These are phyloP conservation scores for Epichloe gansuensis DNA, from an alignment of 2,329 filamentous ascomycete genomes.

Conservation along the genomic window DNA sequence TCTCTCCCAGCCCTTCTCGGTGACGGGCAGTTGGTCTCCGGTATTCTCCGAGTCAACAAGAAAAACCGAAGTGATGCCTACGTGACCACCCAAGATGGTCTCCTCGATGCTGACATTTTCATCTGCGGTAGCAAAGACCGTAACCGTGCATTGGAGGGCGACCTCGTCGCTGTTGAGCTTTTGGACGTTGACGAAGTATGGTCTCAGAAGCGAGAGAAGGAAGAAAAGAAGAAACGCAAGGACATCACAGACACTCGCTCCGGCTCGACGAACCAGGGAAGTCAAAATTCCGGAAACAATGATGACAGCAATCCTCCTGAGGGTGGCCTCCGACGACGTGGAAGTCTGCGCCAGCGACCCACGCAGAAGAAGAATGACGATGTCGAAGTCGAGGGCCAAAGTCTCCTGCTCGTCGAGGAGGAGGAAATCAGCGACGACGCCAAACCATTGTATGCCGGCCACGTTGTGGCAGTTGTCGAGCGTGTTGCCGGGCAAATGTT, in stretches of 20 bases:
- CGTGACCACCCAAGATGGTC: conserved; percentile 77
- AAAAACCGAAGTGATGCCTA: conserved; percentile 99
- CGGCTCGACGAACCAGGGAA: conserved; percentile 61
- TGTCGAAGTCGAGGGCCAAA: conserved; percentile 96
- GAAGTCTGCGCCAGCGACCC: conserved; percentile 88
- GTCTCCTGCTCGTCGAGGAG: conserved; percentile 89
- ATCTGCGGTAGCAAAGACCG: conserved; percentile 99
- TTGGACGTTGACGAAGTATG: conserved; percentile 97
- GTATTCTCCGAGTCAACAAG: conserved; percentile 96
- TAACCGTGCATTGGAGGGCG: conserved; percentile 91
- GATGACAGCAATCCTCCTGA: conserved; percentile 55
- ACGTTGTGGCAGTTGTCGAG: conserved; percentile 94
- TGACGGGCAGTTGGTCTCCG: conserved; percentile 89
- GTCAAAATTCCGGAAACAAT: conserved; percentile 47
- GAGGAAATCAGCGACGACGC: conserved; percentile 98
- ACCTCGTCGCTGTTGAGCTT: conserved; percentile 89
- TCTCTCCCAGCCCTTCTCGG: conserved; percentile 80
- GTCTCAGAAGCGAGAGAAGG: conserved; percentile 97
- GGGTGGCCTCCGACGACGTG: conserved; percentile 80
- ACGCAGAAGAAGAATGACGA: conserved; percentile 99
- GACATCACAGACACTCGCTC: conserved; percentile 88
- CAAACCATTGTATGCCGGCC: conserved; percentile 92
- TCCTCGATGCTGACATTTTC: conserved; percentile 94
- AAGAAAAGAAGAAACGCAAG: conserved; percentile 99
- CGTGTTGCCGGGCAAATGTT: conserved; percentile 98